Base-by-base conservation (phyloP, 2,329 filamentous ascomycete genomes). In the Triangularia verruculosa region DNA sequence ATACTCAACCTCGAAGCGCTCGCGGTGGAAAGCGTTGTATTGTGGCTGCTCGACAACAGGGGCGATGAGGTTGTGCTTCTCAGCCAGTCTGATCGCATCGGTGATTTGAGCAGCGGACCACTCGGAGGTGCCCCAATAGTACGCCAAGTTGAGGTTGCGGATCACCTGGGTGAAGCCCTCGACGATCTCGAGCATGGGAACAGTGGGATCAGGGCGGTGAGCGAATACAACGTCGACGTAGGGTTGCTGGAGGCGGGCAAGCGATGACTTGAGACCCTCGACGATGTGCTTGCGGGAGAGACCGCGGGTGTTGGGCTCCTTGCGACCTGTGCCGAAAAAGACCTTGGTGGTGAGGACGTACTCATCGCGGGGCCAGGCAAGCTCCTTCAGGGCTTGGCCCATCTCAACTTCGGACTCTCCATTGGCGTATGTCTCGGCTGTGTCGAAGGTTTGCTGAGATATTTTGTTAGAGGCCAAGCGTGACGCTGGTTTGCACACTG, bases 171-270 rank as follows among this genome's bases (percentile, higher is more conserved):
- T 80, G 74, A 77, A 81, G 66, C 70, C 80, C 73, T 79, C 80
- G 63, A 89, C 86, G 61, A 87, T 82, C 74, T 88, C 86, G 72
- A 82, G 83, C 79, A 86, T 86, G 4, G 84, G 83, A 0, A 84
- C 85, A 57, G 78, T 78, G 25, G 74, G 73, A 67, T 88, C 86
- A 39, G 83, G 82, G 56, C 85, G 79, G 73, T 89, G 86, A 7
- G 86, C 85, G 59, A 87, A 83, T 30, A 88, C 83, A 59, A 88
- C 77, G 72, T 89, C 86, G 62, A 88, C 86, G 71, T 91, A 91
- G 22, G 83, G 82, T 58, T 83, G 80, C 70, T 88, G 80, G 53
- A 90, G 78, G 30, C 87, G 81, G 63, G 78, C 75, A 25, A 87
- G 73, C 1, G 79, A 85, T 71, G 79, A 79, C 78, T 87, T 86